These are phyloP conservation scores for Trametes hirsuta DNA, from an alignment of 1,284 basidiomycete species.

Conservation along the genomic window DNA sequence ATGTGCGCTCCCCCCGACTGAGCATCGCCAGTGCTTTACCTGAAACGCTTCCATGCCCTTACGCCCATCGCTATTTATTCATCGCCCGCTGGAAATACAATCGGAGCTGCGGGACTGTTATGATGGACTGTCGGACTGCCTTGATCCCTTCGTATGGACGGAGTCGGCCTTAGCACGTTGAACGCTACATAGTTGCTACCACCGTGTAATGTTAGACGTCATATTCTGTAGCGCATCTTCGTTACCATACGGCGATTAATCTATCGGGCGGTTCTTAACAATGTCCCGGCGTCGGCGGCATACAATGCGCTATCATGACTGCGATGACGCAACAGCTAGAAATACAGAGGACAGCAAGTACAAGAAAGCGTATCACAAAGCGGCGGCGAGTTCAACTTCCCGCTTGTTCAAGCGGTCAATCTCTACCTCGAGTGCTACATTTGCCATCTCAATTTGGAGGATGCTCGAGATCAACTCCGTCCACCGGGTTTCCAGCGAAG, in stretches of 20 bases:
- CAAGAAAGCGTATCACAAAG: slow-evolving; percentile 34
- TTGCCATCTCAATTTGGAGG: slow-evolving; percentile 92
- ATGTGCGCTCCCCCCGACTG: slow-evolving; percentile 45
- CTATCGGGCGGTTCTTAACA: background rate
- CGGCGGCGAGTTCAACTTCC: slow-evolving; percentile 60
- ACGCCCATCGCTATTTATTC: background rate
- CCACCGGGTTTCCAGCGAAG: slow-evolving; percentile 84
- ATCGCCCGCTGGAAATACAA: background rate
- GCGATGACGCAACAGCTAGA: slow-evolving; percentile 11
- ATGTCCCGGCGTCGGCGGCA: background rate
- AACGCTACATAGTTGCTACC: background rate
- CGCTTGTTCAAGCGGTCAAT: slow-evolving; percentile 58
- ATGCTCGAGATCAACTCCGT: slow-evolving; percentile 87
- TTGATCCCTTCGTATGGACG: background rate
- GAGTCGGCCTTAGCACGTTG: background rate
- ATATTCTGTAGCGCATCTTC: slow-evolving; percentile 1
- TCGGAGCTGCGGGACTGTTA: background rate
- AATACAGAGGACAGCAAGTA: slow-evolving; percentile 8
- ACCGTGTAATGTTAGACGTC: slow-evolving; percentile 12
- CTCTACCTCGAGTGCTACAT: slow-evolving; percentile 79
- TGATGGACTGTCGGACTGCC: background rate
- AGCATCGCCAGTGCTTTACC: slow-evolving; percentile 37
- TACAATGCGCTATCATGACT: background rate
- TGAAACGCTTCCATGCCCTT: slow-evolving; percentile 19
- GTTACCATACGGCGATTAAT: slow-evolving; percentile 12